Percentiles rank a stretch among this genome's conserved stretches.
Evolutionary conservation across 2,329 filamentous ascomycete genomes (phyloP).

Genomic region (Fusarium pilosicola): DNA sequence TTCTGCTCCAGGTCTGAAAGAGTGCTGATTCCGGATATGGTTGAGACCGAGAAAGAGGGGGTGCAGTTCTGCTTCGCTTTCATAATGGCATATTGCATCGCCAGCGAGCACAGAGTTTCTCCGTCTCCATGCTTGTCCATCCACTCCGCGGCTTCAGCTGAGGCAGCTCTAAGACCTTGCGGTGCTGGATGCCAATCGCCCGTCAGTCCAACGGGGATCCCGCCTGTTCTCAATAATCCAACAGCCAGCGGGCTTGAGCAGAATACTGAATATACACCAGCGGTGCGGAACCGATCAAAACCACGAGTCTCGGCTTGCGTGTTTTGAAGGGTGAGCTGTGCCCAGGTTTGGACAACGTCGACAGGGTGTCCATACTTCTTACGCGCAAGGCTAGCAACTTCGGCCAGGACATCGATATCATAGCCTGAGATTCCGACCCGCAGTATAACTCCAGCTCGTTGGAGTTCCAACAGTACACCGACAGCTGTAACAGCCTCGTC

Average conservation of each 20-base stretch:
- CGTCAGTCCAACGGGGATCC: not conserved
- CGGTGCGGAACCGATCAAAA: not conserved
- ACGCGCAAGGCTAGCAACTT: not conserved
- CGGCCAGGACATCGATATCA: not conserved
- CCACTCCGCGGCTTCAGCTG: not conserved
- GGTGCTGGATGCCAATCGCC: not conserved
- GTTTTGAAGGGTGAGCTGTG: constrained; percentile 8
- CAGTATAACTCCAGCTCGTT: not conserved
- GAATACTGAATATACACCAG: not conserved
- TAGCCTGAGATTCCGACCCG: constrained; percentile 6
- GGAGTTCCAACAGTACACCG: not conserved
- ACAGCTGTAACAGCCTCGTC: constrained; percentile 2
- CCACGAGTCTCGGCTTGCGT: not conserved
- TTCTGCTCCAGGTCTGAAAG: constrained; percentile 7
- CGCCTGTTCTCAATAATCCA: not conserved
- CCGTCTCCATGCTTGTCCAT: not conserved
- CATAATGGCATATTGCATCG: not conserved
- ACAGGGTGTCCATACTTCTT: not conserved
- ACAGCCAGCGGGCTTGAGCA: not conserved
- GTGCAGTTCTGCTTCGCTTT: not conserved
- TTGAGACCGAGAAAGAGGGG: not conserved
- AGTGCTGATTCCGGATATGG: not conserved
- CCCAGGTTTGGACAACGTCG: constrained; percentile 6
- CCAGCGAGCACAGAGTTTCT: not conserved
- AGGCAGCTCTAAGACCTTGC: not conserved